Conservation (phyloP, 805 yeast genomes). For the Starmera dryadoides region DNA sequence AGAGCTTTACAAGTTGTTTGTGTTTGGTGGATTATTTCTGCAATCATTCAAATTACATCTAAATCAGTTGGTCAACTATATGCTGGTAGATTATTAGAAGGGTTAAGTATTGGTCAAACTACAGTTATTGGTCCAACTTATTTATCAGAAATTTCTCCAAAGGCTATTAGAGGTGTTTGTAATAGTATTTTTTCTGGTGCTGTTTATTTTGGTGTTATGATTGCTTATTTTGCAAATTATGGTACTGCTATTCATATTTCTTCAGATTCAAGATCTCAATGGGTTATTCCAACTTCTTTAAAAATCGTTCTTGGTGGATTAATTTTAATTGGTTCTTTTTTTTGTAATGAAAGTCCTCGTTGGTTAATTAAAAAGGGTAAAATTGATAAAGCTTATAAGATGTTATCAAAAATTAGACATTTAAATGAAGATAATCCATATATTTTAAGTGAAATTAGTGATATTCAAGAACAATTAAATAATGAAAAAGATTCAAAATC, state of each 20-base stretch:
- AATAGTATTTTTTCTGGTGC: conserved; percentile 50
- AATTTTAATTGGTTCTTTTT: conserved; percentile 33
- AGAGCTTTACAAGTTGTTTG: conserved; percentile 38
- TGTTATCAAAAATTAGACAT: conserved; percentile 36
- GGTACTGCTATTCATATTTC: conserved; percentile 43
- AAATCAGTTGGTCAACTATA: conserved; percentile 40
- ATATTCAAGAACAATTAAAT: conserved; percentile 39
- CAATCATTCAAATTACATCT: conserved; percentile 41
- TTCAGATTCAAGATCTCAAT: conserved; percentile 30
- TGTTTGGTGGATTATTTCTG: conserved; percentile 36
- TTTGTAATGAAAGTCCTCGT: conserved; percentile 44
- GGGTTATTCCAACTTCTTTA: conserved; percentile 45
- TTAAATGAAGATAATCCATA: conserved; percentile 41
- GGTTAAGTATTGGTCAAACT: conserved; percentile 50
- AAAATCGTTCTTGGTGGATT: conserved; percentile 43
- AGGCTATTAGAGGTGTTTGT: conserved; percentile 43
- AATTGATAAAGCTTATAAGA: conserved; percentile 31
- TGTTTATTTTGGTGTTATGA: conserved; percentile 46
- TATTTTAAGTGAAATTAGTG: conserved; percentile 41
- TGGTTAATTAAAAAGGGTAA: conserved; percentile 33
- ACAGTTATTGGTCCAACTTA: conserved; percentile 50
- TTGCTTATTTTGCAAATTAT: conserved; percentile 42
- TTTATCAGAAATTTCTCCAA: conserved; percentile 46
- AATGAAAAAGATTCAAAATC: conserved; percentile 26
- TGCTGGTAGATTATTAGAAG: conserved; percentile 50